A percentile compares a stretch with the other conserved stretches of the same genome.
phyloP scores from a whole-genome alignment of 2,329 filamentous ascomycete species.

The Drechslera avenae region DNA sequence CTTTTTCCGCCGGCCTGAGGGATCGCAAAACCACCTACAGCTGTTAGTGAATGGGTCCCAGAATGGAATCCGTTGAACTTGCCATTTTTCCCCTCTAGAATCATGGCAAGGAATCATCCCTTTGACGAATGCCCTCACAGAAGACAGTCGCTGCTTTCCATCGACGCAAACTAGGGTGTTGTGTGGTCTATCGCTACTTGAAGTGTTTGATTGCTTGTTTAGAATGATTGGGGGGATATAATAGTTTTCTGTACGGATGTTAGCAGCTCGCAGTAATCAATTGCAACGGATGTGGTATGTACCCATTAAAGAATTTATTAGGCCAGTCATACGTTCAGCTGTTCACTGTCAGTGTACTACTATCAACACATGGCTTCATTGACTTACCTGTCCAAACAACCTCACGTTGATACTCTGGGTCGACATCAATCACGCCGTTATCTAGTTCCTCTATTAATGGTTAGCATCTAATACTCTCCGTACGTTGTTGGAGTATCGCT shows the following conservation, averaged over 20 bases:
- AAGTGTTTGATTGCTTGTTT: slow-evolving; percentile 40
- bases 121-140: slow-evolving; percentile 52
- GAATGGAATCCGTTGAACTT: slow-evolving; percentile 5
- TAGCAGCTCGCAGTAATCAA: not conserved
- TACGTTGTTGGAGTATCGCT: slow-evolving; percentile 1
- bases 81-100: slow-evolving; percentile 51
- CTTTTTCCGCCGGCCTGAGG: slow-evolving; percentile 21
- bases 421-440: slow-evolving; percentile 43
- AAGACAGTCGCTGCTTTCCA: slow-evolving; percentile 56
- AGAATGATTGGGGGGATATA: slow-evolving; percentile 58
- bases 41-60: slow-evolving; percentile 8
- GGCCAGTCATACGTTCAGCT: slow-evolving; percentile 43
- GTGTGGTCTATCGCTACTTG: slow-evolving; percentile 18
- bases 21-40: slow-evolving; percentile 33
- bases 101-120: slow-evolving; percentile 54
- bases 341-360: slow-evolving; percentile 3
- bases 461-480: slow-evolving; percentile 5
- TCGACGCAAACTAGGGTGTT: slow-evolving; percentile 22
- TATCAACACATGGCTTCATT: not conserved
- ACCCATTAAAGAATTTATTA: slow-evolving; percentile 47
- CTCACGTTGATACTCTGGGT: slow-evolving; percentile 56
- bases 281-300: not conserved
- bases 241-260: slow-evolving; percentile 37
- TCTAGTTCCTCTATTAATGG: slow-evolving; percentile 27
- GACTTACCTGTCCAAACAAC: slow-evolving; percentile 51